Base-by-base conservation (phyloP, 164 flowering plant species). In the Piper betle region DNA sequence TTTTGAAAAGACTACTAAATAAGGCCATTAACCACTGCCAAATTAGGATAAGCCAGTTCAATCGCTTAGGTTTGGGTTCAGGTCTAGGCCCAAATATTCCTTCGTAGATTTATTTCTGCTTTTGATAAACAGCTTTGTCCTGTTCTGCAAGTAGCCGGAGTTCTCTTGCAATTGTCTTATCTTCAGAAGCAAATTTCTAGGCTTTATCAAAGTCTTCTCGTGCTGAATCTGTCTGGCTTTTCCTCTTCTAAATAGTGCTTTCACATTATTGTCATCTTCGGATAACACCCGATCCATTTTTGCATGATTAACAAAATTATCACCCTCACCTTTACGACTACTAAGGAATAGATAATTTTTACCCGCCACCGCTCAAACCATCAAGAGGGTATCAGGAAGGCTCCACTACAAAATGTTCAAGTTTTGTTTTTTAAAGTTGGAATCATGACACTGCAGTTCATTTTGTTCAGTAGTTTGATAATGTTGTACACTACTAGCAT, bases 151-250 rank as follows among this genome's bases (percentile, higher is more conserved):
- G 82, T 68, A 80, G 25, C 6, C 80, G 80, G 19, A 90, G 68
- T 72, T 90, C 97, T 69, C 71, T 85, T 11, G 68, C 67, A 55
- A 93, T 85, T 60, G 89, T 89, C 72, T 85, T 90, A 72, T 93
- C 96, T 43, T 82, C 80, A 2, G 96, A 95, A 55, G 85, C 93
- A 77, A 62, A 74, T 77, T 93, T 90, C 15, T 77, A 84, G 55
- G 93, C 96, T 74, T 86, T 93, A 0, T 73, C 82, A 57, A 90
- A 84, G 73, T 88, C 97, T 70, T 88, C 95, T 65, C 89, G 72
- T 8, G 97, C 97, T 52, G 91, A 83, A 62, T 93, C 99, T 41
- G 88, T 73, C 81, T 83, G n/a, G 99, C 97, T 69, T 93, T 93
- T 46, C 99, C 99, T 70, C 99, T 79, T 66, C 99, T 80, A 64